Evolutionary conservation across 495 filamentous ascomycete species (phyloP).

Genomic region (Aspergillus hancockii): DNA sequence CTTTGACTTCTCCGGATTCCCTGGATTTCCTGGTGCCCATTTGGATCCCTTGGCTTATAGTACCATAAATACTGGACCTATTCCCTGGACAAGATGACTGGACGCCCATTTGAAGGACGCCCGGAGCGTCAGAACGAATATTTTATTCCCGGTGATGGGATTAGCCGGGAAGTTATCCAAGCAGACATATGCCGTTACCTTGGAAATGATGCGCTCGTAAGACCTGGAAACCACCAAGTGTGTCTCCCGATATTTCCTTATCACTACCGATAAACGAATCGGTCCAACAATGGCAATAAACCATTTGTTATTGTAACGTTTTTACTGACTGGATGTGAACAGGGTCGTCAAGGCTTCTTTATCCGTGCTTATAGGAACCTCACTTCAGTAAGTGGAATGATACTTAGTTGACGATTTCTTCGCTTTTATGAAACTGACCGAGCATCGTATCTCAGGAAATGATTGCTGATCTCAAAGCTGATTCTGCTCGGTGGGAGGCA

Average conservation of each 20-base stretch:
- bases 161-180: constrained; percentile 90
- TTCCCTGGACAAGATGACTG: constrained; percentile 46
- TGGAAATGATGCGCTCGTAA: constrained; percentile 86
- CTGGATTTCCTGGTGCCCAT: constrained; percentile 28
- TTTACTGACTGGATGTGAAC: constrained; percentile 39
- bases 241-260: constrained; percentile 33
- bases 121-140: constrained; percentile 73
- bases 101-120: constrained; percentile 41
- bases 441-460: constrained; percentile 62
- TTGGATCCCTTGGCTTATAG: constrained; percentile 40
- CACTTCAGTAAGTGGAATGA: constrained; percentile 67
- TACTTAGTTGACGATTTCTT: not conserved
- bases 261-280: constrained; percentile 11
- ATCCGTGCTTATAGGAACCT: constrained; percentile 87
- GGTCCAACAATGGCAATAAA: constrained; percentile 2
- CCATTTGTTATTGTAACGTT: constrained; percentile 6
- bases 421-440: constrained; percentile 24
- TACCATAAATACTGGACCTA: constrained; percentile 30
- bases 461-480: constrained; percentile 82
- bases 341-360: constrained; percentile 75
- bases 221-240: constrained; percentile 82
- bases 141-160: constrained; percentile 86
- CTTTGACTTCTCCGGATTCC: constrained; percentile 16
- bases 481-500: constrained; percentile 78
- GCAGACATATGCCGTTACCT: constrained; percentile 94